Evolutionary conservation across 371 early-diverging fungal genomes (phyloP), one percentile per base, ranked within the genome.

Genomic region (Mucor irregularis): DNA sequence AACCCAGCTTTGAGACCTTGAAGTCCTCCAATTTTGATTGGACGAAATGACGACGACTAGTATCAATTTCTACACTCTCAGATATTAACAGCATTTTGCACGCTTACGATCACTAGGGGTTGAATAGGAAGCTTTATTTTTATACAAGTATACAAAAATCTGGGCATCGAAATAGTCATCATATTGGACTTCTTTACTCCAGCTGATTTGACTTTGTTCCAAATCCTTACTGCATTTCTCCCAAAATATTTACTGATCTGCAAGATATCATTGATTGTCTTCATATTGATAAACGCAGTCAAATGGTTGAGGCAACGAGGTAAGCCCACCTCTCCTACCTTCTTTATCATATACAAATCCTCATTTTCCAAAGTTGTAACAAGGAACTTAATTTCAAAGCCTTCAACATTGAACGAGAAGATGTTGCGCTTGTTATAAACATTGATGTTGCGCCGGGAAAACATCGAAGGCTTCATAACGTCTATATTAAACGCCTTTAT

Each of bases 241-340:
- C 39, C 26, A 50, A 50, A 50, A 28, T 50, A 39, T 50, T 28
- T 50, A 39, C 16, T 50, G 39, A 50, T 50, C 29, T 50, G 50
- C 8, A 50, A 17, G 3, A 50, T 25, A 7, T 50, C 50, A 39
- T 50, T 50, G 13, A 50, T 50, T 17, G 38, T 50, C 16, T 39
- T 50, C 50, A 50, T 50, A 38, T 50, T 50, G 28, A 37, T 39
- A 16, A 38, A 50, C 9, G 39, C 24, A 50, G 28, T 26, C 28
- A 38, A 50, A 25, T 16, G 9, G 28, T 50, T 2, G 37, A 28
- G 4, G 17, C 50, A 50, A 3, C 39, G 39, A 50, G 28, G 39
- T 16, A 50, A 17, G 9, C 37, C 16, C 9, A 50, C 29, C 2
- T 50, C 35, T 35, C 35, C 35, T 14, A 35, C 10, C n/a, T 35